Conservation (phyloP, 208 protist species). For the Trypanosomatidae sp. region DNA sequence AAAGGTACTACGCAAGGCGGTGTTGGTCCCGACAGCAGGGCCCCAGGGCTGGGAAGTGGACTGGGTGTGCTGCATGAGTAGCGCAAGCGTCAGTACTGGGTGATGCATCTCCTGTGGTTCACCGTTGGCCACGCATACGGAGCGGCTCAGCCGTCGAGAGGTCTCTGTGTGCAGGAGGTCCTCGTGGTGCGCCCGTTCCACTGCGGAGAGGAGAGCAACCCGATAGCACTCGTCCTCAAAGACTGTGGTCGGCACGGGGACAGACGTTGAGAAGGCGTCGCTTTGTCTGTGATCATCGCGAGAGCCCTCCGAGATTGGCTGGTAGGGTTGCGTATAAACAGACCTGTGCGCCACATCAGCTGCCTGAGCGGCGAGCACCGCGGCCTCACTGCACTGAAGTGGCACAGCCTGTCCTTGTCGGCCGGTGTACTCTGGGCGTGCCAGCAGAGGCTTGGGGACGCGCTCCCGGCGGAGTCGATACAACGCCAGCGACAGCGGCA, state of each 20-base stretch:
- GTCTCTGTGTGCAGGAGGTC: background rate
- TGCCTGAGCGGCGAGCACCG: background rate
- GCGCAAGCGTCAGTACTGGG: constrained; percentile 24
- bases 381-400: background rate
- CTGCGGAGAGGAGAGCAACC: constrained; percentile 14
- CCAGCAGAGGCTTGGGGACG: constrained; percentile 22
- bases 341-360: constrained; percentile 15
- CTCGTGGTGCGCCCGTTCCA: background rate
- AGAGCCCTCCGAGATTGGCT: constrained; percentile 11
- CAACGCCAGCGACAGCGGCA: constrained; percentile 17
- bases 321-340: constrained; percentile 21
- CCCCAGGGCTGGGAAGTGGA: constrained; percentile 14
- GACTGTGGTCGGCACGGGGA: constrained; percentile 12
- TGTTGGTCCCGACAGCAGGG: background rate
- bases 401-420: background rate
- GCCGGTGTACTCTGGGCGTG: background rate
- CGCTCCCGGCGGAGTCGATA: constrained; percentile 19
- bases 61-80: constrained; percentile 32
- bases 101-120: background rate
- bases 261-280: background rate
- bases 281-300: constrained; percentile 6
- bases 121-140: no score
- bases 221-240: constrained; percentile 35
- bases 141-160: background rate
- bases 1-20: background rate